Percentiles rank a stretch among this genome's conserved stretches.
Evolutionary conservation across 139 green algal genomes (phyloP).

Genomic region (Microglena sp.): DNA sequence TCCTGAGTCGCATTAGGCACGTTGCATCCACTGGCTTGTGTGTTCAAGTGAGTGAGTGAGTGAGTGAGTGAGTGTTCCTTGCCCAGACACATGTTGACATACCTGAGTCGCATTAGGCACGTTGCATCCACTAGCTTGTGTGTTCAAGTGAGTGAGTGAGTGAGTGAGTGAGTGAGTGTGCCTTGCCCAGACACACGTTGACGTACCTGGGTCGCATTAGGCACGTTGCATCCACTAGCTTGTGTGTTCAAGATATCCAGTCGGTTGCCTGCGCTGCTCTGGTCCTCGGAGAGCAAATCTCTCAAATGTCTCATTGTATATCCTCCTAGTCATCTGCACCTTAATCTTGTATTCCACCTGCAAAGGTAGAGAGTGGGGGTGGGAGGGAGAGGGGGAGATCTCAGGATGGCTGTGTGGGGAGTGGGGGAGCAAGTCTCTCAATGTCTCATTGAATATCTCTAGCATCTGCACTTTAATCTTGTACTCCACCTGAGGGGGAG

Average conservation of each 20-base stretch:
- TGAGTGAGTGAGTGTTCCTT: too few species aligned
- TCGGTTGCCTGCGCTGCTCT: neutral
- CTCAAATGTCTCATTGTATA: slow-evolving; percentile 89
- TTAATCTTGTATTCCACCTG: slow-evolving; percentile 30
- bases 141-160: too few species aligned
- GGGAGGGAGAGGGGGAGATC: too few species aligned
- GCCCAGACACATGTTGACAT: too few species aligned
- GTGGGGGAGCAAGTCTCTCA: slow-evolving; percentile 49
- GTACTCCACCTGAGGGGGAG: neutral
- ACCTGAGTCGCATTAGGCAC: slow-evolving; percentile 29
- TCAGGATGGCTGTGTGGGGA: too few species aligned
- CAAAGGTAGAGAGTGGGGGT: neutral
- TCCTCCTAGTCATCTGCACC: slow-evolving; percentile 85
- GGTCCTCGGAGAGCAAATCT: slow-evolving; percentile 50
- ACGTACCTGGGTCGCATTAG: slow-evolving; percentile 55
- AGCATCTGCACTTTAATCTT: slow-evolving; percentile 76
- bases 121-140: slow-evolving; percentile 62
- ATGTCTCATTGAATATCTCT: slow-evolving; percentile 93
- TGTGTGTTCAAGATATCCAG: slow-evolving; percentile 68
- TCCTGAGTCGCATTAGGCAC: slow-evolving; percentile 29
- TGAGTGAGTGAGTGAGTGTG: too few species aligned
- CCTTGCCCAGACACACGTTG: neutral
- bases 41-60: too few species aligned
- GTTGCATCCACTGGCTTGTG: slow-evolving; percentile 63
- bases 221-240: slow-evolving; percentile 68